A percentile compares a stretch with the other conserved stretches of the same genome.
Conservation (phyloP, 2,329 filamentous ascomycete species). For the Neopestalotiopsis rosae region DNA sequence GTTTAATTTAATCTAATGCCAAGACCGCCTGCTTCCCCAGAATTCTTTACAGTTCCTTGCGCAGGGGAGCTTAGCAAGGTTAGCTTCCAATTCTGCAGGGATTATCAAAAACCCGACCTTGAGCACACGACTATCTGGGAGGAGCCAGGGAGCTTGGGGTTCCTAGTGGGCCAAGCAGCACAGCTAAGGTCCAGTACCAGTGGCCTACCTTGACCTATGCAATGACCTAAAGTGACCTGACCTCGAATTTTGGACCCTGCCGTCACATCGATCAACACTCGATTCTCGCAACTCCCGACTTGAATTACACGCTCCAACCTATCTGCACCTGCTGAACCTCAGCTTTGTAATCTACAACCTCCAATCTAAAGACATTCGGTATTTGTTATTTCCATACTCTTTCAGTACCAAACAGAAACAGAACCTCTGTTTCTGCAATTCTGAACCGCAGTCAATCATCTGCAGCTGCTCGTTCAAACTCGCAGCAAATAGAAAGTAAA, state of each 20-base stretch:
- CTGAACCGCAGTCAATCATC: background rate
- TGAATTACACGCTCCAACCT: background rate
- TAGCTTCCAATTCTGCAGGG: background rate
- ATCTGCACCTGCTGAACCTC: background rate
- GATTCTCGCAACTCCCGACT: conserved; percentile 10
- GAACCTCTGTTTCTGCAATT: background rate
- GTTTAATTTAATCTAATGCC: background rate
- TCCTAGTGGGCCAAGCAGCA: background rate
- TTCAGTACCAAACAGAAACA: background rate
- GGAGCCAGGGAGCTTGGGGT: background rate
- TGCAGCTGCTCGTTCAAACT: background rate
- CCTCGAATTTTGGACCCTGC: conserved; percentile 2
- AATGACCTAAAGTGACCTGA: background rate
- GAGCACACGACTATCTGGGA: background rate
- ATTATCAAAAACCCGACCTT: conserved; percentile 6
- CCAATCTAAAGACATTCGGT: background rate
- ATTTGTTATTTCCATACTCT: background rate
- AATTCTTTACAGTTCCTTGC: conserved; percentile 14
- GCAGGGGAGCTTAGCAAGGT: background rate
- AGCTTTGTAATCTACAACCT: background rate
- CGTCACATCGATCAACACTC: background rate
- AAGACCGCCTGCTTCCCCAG: conserved; percentile 14
- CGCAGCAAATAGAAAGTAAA: conserved; percentile 13
- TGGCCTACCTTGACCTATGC: background rate
- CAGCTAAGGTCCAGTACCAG: background rate